A percentile compares a stretch with the other conserved stretches of the same genome.
Evolutionary conservation across 106 monocot species (phyloP).

Genomic region (Hemerocallis citrina): DNA sequence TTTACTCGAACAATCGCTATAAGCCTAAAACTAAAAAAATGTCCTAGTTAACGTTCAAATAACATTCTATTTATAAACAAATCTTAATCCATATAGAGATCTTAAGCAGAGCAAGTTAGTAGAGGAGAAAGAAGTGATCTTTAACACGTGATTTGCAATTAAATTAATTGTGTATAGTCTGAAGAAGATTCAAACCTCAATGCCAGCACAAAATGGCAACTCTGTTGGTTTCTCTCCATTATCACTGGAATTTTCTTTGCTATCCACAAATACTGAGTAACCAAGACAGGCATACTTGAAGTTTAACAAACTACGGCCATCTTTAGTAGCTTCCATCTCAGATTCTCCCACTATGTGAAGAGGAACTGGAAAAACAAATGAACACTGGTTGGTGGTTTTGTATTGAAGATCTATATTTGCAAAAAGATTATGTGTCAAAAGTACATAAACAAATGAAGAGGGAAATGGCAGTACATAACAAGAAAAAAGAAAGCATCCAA

Average conservation of each 20-base stretch:
- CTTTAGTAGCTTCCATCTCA: constrained; percentile 42
- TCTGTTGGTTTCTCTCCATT: constrained; percentile 27
- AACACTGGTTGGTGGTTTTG: neutral
- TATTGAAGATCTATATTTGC: neutral
- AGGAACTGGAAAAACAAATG: constrained; percentile 20
- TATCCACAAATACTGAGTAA: constrained; percentile 40
- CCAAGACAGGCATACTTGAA: constrained; percentile 53
- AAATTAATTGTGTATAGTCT: neutral
- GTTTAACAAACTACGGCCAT: constrained; percentile 21
- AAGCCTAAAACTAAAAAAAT: too few relatives aligned
- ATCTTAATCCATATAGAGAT: too few relatives aligned
- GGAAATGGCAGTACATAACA: neutral
- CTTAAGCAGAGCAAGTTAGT: too few relatives aligned
- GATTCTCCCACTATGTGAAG: constrained; percentile 35
- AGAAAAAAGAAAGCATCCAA: neutral
- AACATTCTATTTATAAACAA: too few relatives aligned
- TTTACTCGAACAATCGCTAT: too few relatives aligned
- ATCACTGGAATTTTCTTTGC: constrained; percentile 22
- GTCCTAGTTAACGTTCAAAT: too few relatives aligned
- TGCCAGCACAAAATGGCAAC: constrained; percentile 47
- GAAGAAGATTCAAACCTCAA: constrained; percentile 28
- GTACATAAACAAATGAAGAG: neutral
- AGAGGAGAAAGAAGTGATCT: neutral
- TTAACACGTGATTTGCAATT: neutral
- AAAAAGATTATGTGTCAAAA: neutral